Base-by-base conservation (phyloP, 176 grass and related monocot species). In the Ananas comosus region DNA sequence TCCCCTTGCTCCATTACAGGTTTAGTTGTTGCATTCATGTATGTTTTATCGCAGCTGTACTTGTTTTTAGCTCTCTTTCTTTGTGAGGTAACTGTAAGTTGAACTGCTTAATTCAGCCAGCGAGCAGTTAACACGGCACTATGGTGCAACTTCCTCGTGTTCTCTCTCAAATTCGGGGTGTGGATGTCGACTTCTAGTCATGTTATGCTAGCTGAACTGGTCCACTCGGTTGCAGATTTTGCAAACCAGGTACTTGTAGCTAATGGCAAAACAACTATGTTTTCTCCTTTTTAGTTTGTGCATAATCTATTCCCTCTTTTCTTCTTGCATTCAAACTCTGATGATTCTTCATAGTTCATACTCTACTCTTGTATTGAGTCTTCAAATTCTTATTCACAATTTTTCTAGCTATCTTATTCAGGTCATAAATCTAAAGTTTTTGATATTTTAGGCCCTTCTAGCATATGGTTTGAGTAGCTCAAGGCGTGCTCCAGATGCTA, bases 141-240 rank as follows among this genome's bases (percentile, higher is more conserved):
- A 52, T 93, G 90, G 85, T 93, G 94, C 69, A 99, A 99, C 81
- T 99, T 99, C 80, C 95, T 99, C 8, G 95, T 99, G 76, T 94
- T 99, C 77, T 93, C 87, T 23, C 82, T 99, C 4, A 99, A 99
- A 77, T 93, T 93, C 74, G 90, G 95, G 33, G 90, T 94, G 64
- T 99, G 91, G 87, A 74, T 99, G 72, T n/a, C 82, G 49, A 99
- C 95, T 80, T 93, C 95, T 52, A 99, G 95, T 81, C 95, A 99
- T 88, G 90, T 99, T 86, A 99, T 94, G 90, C 81, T 99, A 71
- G 90, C 95, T 75, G 95, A 99, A 68, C 85, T 99, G 21, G 78
- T 99, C 29, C 95, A 93, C 66, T 99, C 90, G 2, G 8, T 82
- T 81, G 82, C 95, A 13, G 95, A 99, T 71, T 92, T 99, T 49